phyloP scores from a whole-genome alignment of 176 grass and related monocot species.

The Oryza officinalis region DNA sequence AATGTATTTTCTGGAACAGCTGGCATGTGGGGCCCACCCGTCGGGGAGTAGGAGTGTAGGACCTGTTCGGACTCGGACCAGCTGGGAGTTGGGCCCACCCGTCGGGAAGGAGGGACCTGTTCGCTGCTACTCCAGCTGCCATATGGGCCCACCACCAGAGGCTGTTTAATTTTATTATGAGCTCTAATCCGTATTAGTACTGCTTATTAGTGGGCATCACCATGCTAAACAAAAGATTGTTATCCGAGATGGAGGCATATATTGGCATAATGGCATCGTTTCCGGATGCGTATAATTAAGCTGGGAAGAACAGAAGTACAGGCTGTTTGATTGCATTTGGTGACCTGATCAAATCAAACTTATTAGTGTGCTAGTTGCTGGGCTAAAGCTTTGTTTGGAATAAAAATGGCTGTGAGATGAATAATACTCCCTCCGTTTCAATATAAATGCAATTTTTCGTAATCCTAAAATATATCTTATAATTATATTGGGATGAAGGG shows the following conservation, averaged over 20 bases:
- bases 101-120: neutral
- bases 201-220: neutral
- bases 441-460: too few species aligned
- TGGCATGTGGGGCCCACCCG: neutral
- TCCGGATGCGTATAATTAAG: neutral
- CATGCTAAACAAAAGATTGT: neutral
- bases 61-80: constrained; percentile 1
- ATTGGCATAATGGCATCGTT: neutral
- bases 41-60: neutral
- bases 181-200: neutral
- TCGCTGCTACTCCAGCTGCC: constrained; percentile 26
- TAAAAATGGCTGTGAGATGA: neutral
- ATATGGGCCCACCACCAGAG: constrained; percentile 13
- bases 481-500: too few species aligned
- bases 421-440: too few species aligned
- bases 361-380: constrained; percentile 19
- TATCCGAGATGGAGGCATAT: neutral
- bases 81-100: constrained; percentile 27
- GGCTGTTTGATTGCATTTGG: constrained; percentile 26
- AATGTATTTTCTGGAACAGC: neutral
- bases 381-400: constrained; percentile 10
- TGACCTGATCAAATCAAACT: constrained; percentile 14
- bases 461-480: too few species aligned
- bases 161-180: neutral
- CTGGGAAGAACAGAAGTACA: neutral